Evolutionary conservation across 371 early-diverging fungal genomes (phyloP).

Genomic region (Mortierella polycephala): DNA sequence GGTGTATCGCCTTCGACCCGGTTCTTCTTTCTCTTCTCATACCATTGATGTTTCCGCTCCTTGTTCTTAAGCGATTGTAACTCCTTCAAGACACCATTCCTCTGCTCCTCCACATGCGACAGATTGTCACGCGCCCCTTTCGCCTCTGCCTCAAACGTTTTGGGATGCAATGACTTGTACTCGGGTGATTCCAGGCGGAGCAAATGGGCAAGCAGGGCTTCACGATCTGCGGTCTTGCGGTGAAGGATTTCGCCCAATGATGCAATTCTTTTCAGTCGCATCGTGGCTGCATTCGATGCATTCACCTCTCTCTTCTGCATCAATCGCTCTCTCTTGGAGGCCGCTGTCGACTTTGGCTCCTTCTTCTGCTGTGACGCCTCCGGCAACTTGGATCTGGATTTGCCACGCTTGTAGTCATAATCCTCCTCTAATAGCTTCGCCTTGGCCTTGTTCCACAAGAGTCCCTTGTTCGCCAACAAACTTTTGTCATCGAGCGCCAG

Average conservation of each 20-base stretch:
- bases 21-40: slow-evolving; percentile 62
- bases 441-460: slow-evolving; percentile 65
- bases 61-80: slow-evolving; percentile 63
- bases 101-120: slow-evolving; percentile 44
- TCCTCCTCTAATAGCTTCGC: slow-evolving; percentile 63
- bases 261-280: slow-evolving; percentile 56
- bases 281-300: slow-evolving; percentile 59
- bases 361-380: slow-evolving; percentile 46
- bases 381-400: slow-evolving; percentile 67
- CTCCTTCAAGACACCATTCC: slow-evolving; percentile 54
- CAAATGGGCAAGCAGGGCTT: slow-evolving; percentile 36
- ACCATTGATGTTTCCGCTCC: slow-evolving; percentile 76
- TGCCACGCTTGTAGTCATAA: slow-evolving; percentile 70
- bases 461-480: slow-evolving; percentile 61
- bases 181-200: slow-evolving; percentile 49
- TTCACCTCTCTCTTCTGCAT: slow-evolving; percentile 58
- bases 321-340: slow-evolving; percentile 31
- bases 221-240: slow-evolving; percentile 50
- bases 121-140: slow-evolving; percentile 42
- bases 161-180: slow-evolving; percentile 21
- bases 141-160: slow-evolving; percentile 28
- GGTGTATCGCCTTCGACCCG: slow-evolving; percentile 13
- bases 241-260: slow-evolving; percentile 56
- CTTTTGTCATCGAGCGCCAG: slow-evolving; percentile 63
- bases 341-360: slow-evolving; percentile 17